Evolutionary conservation across 1,284 basidiomycete genomes (phyloP).

Genomic region (Pholiota adiposa): DNA sequence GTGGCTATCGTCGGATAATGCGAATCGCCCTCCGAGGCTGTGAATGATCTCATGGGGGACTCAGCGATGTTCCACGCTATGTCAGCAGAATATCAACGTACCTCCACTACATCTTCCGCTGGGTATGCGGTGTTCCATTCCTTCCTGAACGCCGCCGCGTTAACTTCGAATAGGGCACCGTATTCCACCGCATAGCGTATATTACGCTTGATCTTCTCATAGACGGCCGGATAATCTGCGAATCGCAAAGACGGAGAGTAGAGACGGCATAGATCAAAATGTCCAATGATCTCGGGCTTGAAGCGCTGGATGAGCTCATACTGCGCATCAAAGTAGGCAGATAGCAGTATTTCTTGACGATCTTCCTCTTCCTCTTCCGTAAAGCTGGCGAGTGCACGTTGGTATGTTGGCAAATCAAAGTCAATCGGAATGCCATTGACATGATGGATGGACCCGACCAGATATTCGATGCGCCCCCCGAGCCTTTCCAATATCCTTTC

Average conservation of each 20-base stretch:
- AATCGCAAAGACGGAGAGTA: constrained; percentile 70
- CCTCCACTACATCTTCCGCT: constrained; percentile 75
- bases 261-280: constrained; percentile 89
- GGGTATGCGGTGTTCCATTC: constrained; percentile 90
- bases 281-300: constrained; percentile 90
- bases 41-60: not conserved
- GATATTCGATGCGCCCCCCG: constrained; percentile 74
- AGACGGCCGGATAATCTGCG: constrained; percentile 57
- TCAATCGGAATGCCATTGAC: constrained; percentile 90
- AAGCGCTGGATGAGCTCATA: constrained; percentile 69
- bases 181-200: constrained; percentile 76
- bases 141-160: constrained; percentile 92
- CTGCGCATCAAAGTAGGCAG: constrained; percentile 85
- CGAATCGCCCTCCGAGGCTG: constrained; percentile 2
- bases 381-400: constrained; percentile 57
- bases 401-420: constrained; percentile 81
- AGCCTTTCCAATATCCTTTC: constrained; percentile 48
- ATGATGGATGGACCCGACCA: constrained; percentile 96
- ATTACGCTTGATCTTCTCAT: constrained; percentile 77
- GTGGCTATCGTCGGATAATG: constrained; percentile 8
- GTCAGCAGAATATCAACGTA: constrained; percentile 37
- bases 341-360: constrained; percentile 54
- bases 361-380: constrained; percentile 26
- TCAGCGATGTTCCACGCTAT: not conserved
- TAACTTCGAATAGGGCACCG: constrained; percentile 93